Evolutionary conservation across 108 stramenopile genomes (phyloP).

Genomic region (Asterionellopsis glacialis): DNA sequence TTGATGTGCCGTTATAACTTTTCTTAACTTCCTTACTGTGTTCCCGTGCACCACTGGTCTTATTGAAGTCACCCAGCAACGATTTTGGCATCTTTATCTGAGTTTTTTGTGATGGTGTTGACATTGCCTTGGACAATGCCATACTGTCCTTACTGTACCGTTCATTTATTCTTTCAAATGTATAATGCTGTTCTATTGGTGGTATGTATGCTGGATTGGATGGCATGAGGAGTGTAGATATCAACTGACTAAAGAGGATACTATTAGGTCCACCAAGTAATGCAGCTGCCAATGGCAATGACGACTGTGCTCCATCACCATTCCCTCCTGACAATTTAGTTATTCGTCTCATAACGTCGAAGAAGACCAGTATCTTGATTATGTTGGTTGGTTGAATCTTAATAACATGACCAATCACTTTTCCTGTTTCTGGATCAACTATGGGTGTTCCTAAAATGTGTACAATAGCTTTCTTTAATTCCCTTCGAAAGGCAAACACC

Average conservation of each 20-base stretch:
- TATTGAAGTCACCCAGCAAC: background rate
- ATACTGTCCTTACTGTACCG: slow-evolving; percentile 57
- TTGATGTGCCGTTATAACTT: slow-evolving; percentile 37
- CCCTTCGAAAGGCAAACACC: slow-evolving; percentile 60
- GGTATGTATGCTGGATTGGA: slow-evolving; percentile 56
- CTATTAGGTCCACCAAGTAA: slow-evolving; percentile 11
- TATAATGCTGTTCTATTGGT: slow-evolving; percentile 67
- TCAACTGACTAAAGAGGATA: slow-evolving; percentile 23
- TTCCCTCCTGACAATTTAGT: slow-evolving; percentile 1
- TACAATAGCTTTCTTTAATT: slow-evolving; percentile 25
- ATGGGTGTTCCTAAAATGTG: background rate
- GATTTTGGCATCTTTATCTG: slow-evolving; percentile 8
- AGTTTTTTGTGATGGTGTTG: slow-evolving; percentile 1
- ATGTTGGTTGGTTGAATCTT: slow-evolving; percentile 31
- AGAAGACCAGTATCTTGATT: slow-evolving; percentile 49
- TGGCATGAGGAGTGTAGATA: slow-evolving; percentile 10
- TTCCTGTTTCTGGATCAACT: slow-evolving; percentile 18
- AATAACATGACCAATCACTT: slow-evolving; percentile 11
- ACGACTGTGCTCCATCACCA: background rate
- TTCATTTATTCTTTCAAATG: slow-evolving; percentile 75
- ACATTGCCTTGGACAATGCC: slow-evolving; percentile 41
- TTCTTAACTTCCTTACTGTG: background rate
- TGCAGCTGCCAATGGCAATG: slow-evolving; percentile 1
- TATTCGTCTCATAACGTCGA: slow-evolving; percentile 35
- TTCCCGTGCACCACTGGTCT: background rate